Base-by-base conservation (phyloP, 2,329 filamentous ascomycete species). In the Teratosphaeria pseudoeucalypti region DNA sequence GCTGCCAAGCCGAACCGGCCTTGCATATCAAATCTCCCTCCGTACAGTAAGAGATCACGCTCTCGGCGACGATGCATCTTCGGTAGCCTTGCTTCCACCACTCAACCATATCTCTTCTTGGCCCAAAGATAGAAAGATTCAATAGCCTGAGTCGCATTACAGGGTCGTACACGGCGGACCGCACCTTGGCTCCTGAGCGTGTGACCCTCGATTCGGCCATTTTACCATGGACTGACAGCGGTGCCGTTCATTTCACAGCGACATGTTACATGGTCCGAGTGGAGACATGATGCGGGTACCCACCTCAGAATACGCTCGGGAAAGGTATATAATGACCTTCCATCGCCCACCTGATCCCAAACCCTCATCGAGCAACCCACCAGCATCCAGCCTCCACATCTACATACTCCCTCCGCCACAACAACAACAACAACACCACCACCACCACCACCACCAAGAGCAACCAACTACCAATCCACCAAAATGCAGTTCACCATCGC, bases 401-500 rank as follows among this genome's bases (percentile, higher is more conserved):
- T 2, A 23, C 23, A 23, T 2, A 6, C 12, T 5, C 43, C 16
- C n/a, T 6, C 7, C 29, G 7, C 7, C 2, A 32, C 16, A 49
- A n/a, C 37, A 43, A 43, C 37, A 43, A 3, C 11, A 6, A n/a
- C 37, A 14, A 3, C 16, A 14, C 11, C 16, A 23, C 23, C 23
- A 23, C 23, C 23, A 23, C 23, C 23, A 23, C 37, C 10, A 43
- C 5, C 37, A 16, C 9, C 11, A 10, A 49, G n/a, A 49, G 43
- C 43, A 19, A 19, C 9, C 43, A 49, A 26, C 43, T 3, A 19
- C 19, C 56, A 52, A 54, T 23, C 49, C 34, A 61, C 56, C 61
- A 61, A 53, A 26, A 64, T 64, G 61, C 58, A 64, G 53, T 63
- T 61, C 62, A 53, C 43, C 59, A 32, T 61, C 59, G 60, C 60